Evolutionary conservation across 805 yeast species (phyloP), one percentile per base, ranked within the genome.

Genomic region (Starmerella roubikii): DNA sequence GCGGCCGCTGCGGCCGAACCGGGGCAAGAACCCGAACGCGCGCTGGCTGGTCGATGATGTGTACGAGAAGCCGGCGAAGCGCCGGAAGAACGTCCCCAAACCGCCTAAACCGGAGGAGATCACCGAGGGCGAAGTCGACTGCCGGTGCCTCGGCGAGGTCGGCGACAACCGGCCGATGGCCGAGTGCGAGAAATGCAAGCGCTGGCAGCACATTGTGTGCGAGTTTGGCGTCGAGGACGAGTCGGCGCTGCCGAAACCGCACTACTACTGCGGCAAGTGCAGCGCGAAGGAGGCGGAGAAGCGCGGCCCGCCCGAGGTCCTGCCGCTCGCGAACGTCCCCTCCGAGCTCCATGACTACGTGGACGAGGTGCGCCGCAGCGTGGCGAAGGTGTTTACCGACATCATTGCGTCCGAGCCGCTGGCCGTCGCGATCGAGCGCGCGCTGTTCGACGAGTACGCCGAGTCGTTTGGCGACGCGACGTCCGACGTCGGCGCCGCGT

Each of bases 141-240:
- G 52, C 27, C 19, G 28, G 12, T 49, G 52, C 36, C 57, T 52
- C 29, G 64, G 63, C 23, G 64, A 59, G 20, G 71, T 75, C 17
- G 71, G 34, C 23, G 60, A 53, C 32, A 62, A 62, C 20, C 64
- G 60, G 20, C 70, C 74, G 17, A 74, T 76, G 78, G 69, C 72
- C 17, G 73, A 72, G 53, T 78, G 86, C 57, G 82, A 74, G 34
- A 52, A 57, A 26, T 78, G 86, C 54, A 53, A 62, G 35, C 67
- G 74, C 4, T 78, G 84, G 84, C 86, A 78, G 55, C 86, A 78
- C 52, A 67, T 74, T 13, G 58, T 52, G 40, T 78, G 86, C 53
- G 66, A 74, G 65, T 66, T 75, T 32, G 73, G 66, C 32, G 54
- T 60, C 8, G 56, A 60, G 16, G 59, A 56, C 40, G 58, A 52